A percentile compares a stretch with the other conserved stretches of the same genome.
phyloP scores from a whole-genome alignment of 352 stramenopile genomes.

The Pythium utonaiense region DNA sequence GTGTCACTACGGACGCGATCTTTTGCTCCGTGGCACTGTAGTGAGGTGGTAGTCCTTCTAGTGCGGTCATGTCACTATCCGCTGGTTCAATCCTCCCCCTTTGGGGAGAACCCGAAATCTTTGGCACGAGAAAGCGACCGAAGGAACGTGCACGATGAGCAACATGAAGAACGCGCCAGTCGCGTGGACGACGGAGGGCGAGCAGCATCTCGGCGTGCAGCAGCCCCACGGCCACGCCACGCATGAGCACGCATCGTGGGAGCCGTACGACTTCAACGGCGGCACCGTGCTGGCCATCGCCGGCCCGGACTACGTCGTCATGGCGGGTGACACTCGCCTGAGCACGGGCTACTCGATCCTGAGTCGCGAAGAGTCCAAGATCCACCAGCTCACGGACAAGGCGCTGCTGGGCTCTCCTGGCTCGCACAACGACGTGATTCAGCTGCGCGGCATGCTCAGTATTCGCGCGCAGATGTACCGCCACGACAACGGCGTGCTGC shows the following conservation, averaged over 20 bases:
- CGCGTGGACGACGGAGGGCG: slow-evolving; percentile 63
- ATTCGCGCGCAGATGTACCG: slow-evolving; percentile 87
- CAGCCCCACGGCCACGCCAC: slow-evolving; percentile 22
- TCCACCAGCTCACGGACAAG: slow-evolving; percentile 70
- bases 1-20: slow-evolving; percentile 19
- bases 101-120: slow-evolving; percentile 3
- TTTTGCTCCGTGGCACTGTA: slow-evolving; percentile 2
- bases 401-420: slow-evolving; percentile 73
- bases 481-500: slow-evolving; percentile 95
- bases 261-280: slow-evolving; percentile 87
- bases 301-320: slow-evolving; percentile 94
- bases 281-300: slow-evolving; percentile 91
- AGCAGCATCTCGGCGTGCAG: slow-evolving; percentile 39
- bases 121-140: slow-evolving; percentile 9
- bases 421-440: slow-evolving; percentile 86
- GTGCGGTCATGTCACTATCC: not conserved
- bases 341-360: slow-evolving; percentile 97
- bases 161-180: slow-evolving; percentile 47
- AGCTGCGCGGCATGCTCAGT: slow-evolving; percentile 73
- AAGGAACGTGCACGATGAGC: not conserved
- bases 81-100: slow-evolving; percentile 5
- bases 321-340: slow-evolving; percentile 95
- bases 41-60: slow-evolving; percentile 8
- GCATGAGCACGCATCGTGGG: slow-evolving; percentile 54
- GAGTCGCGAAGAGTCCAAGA: slow-evolving; percentile 92